These are phyloP conservation scores for Trichoderma oligosporum DNA, from an alignment of 2,329 filamentous ascomycete species.

Conservation along the genomic window DNA sequence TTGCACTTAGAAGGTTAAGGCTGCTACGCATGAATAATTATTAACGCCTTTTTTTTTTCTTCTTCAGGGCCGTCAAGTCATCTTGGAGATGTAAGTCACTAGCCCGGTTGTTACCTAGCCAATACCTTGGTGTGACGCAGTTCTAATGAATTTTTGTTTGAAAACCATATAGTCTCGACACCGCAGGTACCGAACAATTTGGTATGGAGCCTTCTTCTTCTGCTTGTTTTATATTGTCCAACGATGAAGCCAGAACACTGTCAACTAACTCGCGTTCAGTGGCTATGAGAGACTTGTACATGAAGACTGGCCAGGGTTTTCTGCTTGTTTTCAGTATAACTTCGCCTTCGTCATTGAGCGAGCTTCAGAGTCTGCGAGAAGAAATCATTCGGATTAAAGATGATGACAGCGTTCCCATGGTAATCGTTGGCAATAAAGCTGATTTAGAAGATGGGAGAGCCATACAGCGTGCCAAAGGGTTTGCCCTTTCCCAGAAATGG, in stretches of 20 bases:
- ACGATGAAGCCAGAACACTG: not conserved
- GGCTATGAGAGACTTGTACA: conserved; percentile 76
- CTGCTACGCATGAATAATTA: conserved; percentile 14
- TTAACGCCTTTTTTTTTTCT: conserved; percentile 30
- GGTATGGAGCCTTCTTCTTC: conserved; percentile 51
- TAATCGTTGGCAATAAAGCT: conserved; percentile 89
- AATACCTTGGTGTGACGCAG: too few species aligned
- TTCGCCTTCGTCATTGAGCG: conserved; percentile 74
- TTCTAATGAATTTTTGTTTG: too few species aligned
- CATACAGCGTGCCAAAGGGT: conserved; percentile 74
- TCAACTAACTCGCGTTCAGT: conserved; percentile 35
- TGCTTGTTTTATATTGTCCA: not conserved
- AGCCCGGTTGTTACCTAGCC: not conserved
- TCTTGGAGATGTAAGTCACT: conserved; percentile 76
- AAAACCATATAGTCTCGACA: conserved; percentile 65
- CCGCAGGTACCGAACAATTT: conserved; percentile 88
- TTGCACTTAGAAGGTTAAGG: conserved; percentile 25
- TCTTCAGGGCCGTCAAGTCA: conserved; percentile 73
- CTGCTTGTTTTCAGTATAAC: conserved; percentile 90
- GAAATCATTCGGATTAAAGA: conserved; percentile 91
- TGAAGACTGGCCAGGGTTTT: conserved; percentile 91
- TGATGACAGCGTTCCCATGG: conserved; percentile 78
- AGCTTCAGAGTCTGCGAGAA: conserved; percentile 76
- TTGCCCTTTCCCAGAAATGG: conserved; percentile 83
- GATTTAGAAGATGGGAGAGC: conserved; percentile 82